A percentile compares a stretch with the other conserved stretches of the same genome.
Evolutionary conservation across 345 rosid genomes (phyloP).

Genomic region (Camelina neglecta): DNA sequence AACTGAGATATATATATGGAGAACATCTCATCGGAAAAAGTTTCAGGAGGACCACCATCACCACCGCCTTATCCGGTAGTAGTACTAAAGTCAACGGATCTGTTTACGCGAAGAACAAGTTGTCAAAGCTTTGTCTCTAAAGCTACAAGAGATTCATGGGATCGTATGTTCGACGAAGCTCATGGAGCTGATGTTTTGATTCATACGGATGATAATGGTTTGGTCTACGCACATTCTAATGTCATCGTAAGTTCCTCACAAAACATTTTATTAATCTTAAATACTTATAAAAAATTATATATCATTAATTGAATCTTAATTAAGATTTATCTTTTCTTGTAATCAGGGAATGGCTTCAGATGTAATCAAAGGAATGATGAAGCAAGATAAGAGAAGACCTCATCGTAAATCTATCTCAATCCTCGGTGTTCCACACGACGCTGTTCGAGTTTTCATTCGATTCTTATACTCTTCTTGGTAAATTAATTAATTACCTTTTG

Average conservation of each 20-base stretch:
- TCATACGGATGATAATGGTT: constrained; percentile 55
- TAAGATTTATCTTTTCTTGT: not conserved
- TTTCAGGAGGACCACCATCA: constrained; percentile 11
- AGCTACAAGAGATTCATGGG: constrained; percentile 67
- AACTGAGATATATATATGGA: constrained; percentile 7
- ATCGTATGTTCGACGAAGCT: constrained; percentile 74
- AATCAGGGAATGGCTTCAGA: constrained; percentile 83
- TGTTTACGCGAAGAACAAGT: not conserved
- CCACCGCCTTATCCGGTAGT: constrained; percentile 20
- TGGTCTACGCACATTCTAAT: constrained; percentile 70
- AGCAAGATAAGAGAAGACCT: constrained; percentile 54
- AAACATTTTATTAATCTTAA: not conserved
- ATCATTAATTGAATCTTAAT: not conserved
- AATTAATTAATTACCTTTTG: not conserved
- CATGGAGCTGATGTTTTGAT: constrained; percentile 71
- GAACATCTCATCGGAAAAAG: constrained; percentile 30
- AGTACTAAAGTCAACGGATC: constrained; percentile 1
- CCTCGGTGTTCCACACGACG: constrained; percentile 74
- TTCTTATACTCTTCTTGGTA: constrained; percentile 89
- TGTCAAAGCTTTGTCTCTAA: constrained; percentile 40
- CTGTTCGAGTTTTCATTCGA: constrained; percentile 75
- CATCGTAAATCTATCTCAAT: constrained; percentile 56
- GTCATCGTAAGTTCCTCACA: constrained; percentile 65
- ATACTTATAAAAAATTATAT: not conserved
- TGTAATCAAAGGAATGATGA: constrained; percentile 73